Percentiles rank a stretch among this genome's conserved stretches.
phyloP scores from a whole-genome alignment of 805 yeast species.

The Yarrowia sp. region DNA sequence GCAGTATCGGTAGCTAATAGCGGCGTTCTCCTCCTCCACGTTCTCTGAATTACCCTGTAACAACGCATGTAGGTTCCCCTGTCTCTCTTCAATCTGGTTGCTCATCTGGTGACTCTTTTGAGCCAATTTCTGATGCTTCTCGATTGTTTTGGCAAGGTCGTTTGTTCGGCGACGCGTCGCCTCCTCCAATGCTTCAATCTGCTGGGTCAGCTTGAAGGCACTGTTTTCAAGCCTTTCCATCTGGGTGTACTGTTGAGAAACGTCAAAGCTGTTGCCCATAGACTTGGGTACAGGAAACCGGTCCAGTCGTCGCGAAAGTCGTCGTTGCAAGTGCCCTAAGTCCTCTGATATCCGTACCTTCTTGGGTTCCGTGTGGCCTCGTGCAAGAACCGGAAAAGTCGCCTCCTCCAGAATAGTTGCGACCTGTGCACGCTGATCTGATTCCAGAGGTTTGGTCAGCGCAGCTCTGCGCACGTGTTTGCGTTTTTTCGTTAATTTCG shows the following conservation, averaged over 20 bases:
- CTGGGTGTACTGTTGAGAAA: background rate
- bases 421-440: background rate
- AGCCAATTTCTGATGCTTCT: background rate
- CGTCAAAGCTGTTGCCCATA: background rate
- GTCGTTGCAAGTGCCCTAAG: conserved; percentile 7
- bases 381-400: background rate
- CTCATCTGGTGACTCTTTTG: conserved; percentile 1
- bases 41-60: background rate
- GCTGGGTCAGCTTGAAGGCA: background rate
- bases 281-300: conserved; percentile 14
- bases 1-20: background rate
- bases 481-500: background rate
- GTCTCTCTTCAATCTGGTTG: background rate
- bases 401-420: conserved; percentile 9
- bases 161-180: conserved; percentile 7
- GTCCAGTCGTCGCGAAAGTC: background rate
- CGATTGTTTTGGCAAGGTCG: background rate
- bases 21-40: background rate
- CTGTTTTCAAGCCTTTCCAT: conserved; percentile 13
- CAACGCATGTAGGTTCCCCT: background rate
- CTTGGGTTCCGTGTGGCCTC: background rate
- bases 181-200: background rate
- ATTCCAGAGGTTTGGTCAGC: background rate
- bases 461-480: background rate
- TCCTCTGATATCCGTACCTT: conserved; percentile 11